These are phyloP conservation scores for Fusarium udum DNA, from an alignment of 2,329 filamentous ascomycete genomes.

Conservation along the genomic window DNA sequence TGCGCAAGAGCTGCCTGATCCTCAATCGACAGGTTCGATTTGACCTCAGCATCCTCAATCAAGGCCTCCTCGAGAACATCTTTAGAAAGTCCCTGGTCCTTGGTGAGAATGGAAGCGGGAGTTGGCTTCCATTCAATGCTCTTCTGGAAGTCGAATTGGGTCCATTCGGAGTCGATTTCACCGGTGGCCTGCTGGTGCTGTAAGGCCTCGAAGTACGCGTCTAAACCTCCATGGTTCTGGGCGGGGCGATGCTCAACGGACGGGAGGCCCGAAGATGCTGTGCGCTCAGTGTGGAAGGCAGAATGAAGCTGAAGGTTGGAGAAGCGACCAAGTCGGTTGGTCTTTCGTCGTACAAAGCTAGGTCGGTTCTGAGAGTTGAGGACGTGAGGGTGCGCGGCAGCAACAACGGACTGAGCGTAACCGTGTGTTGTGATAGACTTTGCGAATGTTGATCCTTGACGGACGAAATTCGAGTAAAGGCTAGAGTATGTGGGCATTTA, in stretches of 20 bases:
- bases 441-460: conserved; percentile 84
- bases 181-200: conserved; percentile 76
- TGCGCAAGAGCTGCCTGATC: conserved; percentile 74
- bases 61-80: conserved; percentile 47
- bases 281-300: conserved; percentile 73
- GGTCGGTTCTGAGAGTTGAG: conserved; percentile 77
- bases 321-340: conserved; percentile 63
- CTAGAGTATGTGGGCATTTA: conserved; percentile 88
- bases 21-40: conserved; percentile 54
- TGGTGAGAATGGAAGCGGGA: conserved; percentile 64
- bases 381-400: conserved; percentile 83
- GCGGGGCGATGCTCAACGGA: conserved; percentile 64
- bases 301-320: conserved; percentile 74
- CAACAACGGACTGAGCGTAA: conserved; percentile 97
- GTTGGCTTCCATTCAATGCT: conserved; percentile 87
- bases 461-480: conserved; percentile 84
- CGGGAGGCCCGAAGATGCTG: conserved; percentile 56
- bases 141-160: conserved; percentile 88
- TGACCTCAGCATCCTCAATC: conserved; percentile 49
- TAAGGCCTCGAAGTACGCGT: conserved; percentile 91
- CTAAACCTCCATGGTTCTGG: conserved; percentile 72
- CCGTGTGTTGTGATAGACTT: conserved; percentile 97
- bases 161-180: conserved; percentile 82
- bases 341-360: conserved; percentile 68
- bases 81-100: conserved; percentile 61